Evolutionary conservation across 345 rosid species (phyloP), one percentile per base, ranked within the genome.

Genomic region (Aquilaria malaccensis): DNA sequence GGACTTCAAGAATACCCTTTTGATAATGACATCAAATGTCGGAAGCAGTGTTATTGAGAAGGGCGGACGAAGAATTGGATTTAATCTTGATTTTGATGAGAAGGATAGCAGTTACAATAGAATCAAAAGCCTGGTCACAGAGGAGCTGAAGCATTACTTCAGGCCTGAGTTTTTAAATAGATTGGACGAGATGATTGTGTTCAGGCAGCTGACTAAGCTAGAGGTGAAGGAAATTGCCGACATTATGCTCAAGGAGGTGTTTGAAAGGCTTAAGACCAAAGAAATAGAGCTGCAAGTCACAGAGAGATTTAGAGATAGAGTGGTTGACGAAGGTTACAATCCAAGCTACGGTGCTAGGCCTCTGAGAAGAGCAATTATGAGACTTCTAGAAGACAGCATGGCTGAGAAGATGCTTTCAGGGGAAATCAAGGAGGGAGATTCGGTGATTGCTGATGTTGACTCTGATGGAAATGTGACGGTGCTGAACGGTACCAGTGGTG

Each of bases 291-390:
- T 95, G 58, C 97, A 88, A 59, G 99, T 95, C 50, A 91, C 99
- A 0, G 96, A 91, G 85, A 88, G 86, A 72, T 91, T 91, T 59
- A 86, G 79, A 60, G 96, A 91, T 52, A 75, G 89, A 76, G 97
- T 95, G 59, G 99, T 91, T 0, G 86, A 95, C 1, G 99, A 95
- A 82, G 99, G 99, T 11, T 95, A 85, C 45, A 82, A 95, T 56
- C 99, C 97, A 3, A 88, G 96, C 67, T 95, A 95, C 13, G 99
- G 99, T 1, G 99, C 99, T 0, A 85, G 97, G 77, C 97, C 99
- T 53, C 72, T 95, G 56, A 80, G 99, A 76, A 81, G 99, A 72
- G 99, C 97, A 22, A 86, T 95, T 0, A 91, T 88, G 97, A 83
- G 96, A 72, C 86, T 91, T 15, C 74, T 95, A 50, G 99, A 95